These are phyloP conservation scores for Gregarina niphandrodes DNA, from an alignment of 169 alveolate species.

Conservation along the genomic window DNA sequence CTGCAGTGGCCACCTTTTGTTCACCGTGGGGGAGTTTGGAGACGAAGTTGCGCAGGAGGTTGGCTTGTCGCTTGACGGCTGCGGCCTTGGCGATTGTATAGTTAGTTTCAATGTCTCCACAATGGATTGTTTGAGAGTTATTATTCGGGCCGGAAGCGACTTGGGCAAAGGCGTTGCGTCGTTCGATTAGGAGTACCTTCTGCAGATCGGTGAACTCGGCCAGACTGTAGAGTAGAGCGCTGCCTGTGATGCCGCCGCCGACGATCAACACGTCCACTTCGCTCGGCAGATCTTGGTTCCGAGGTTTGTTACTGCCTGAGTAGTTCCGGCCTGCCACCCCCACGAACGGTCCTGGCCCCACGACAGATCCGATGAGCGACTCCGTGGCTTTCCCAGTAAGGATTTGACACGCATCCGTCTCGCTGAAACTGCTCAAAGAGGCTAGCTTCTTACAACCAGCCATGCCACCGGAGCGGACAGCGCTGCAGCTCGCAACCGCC, in stretches of 20 bases:
- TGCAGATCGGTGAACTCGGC: conserved; percentile 42
- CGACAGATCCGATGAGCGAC: too few relatives aligned
- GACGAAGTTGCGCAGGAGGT: conserved; percentile 43
- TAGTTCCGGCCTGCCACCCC: too few relatives aligned
- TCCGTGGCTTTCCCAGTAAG: too few relatives aligned
- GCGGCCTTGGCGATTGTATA: conserved; percentile 40
- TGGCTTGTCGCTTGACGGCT: conserved; percentile 46
- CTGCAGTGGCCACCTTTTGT: conserved; percentile 4
- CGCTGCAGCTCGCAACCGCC: too few relatives aligned
- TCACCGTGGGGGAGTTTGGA: conserved; percentile 33
- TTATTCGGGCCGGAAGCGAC: conserved; percentile 51
- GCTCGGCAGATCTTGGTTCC: too few relatives aligned
- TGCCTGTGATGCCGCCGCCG: conserved; percentile 58
- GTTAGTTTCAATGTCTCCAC: conserved; percentile 56
- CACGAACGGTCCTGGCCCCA: too few relatives aligned
- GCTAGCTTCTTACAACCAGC: too few relatives aligned
- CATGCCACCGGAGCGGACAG: too few relatives aligned
- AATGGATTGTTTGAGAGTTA: conserved; percentile 52
- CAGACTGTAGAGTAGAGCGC: conserved; percentile 43
- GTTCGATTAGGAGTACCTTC: conserved; percentile 37
- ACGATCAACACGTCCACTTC: conserved; percentile 47
- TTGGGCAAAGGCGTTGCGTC: conserved; percentile 37
- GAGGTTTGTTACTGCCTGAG: too few relatives aligned
- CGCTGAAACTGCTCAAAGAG: too few relatives aligned
- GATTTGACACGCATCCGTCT: too few relatives aligned